phyloP scores from a whole-genome alignment of 1,139 yeast genomes.

The Saccharomyces hybrid region DNA sequence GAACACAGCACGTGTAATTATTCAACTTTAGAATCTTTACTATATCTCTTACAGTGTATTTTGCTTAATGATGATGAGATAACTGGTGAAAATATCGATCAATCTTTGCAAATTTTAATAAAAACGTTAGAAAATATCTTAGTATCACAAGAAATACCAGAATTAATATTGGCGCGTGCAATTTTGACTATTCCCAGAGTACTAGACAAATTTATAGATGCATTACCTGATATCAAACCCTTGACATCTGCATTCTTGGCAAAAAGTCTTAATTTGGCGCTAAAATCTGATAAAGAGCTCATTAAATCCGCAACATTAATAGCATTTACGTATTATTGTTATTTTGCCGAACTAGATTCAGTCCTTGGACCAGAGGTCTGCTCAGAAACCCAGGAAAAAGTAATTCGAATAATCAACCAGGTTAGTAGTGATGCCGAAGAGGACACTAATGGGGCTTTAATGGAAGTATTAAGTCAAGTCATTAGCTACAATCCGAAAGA shows the following conservation, averaged over 20 bases:
- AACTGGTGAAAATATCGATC: background rate
- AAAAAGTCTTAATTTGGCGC: slow-evolving; percentile 33
- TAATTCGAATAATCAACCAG: slow-evolving; percentile 37
- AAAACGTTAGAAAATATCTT: background rate
- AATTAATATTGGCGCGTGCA: slow-evolving; percentile 38
- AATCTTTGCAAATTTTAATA: background rate
- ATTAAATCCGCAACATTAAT: slow-evolving; percentile 45
- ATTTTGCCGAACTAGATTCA: slow-evolving; percentile 38
- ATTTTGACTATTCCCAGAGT: slow-evolving; percentile 49
- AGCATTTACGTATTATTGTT: slow-evolving; percentile 47
- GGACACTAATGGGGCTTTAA: slow-evolving; percentile 67
- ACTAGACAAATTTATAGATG: slow-evolving; percentile 43
- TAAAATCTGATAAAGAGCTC: slow-evolving; percentile 23
- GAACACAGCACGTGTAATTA: slow-evolving; percentile 4
- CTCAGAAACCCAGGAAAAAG: slow-evolving; percentile 31
- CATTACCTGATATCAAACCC: slow-evolving; percentile 32
- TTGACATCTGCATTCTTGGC: slow-evolving; percentile 38
- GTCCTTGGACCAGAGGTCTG: slow-evolving; percentile 21
- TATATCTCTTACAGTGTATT: slow-evolving; percentile 27
- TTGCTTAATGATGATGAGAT: slow-evolving; percentile 18
- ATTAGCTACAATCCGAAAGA: slow-evolving; percentile 36
- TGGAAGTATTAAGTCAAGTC: slow-evolving; percentile 58
- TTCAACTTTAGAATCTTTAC: slow-evolving; percentile 27
- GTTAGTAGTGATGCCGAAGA: slow-evolving; percentile 65
- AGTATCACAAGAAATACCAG: slow-evolving; percentile 9